Evolutionary conservation across 257 asterid genomes (phyloP).

Genomic region (Scutellaria barbata): DNA sequence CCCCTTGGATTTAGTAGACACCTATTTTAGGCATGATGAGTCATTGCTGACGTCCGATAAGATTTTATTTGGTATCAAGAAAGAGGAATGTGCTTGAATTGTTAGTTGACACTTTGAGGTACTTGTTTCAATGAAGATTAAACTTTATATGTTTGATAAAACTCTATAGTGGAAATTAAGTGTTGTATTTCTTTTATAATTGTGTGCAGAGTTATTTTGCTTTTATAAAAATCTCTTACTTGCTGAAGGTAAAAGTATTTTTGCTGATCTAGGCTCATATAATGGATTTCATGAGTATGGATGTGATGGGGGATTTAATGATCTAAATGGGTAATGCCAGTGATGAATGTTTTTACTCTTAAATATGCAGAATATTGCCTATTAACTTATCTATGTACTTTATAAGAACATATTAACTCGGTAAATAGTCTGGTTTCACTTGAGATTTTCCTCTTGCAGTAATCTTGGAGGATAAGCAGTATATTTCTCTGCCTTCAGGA

Average conservation of each 20-base stretch:
- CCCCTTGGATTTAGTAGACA: too few relatives aligned
- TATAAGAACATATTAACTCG: neutral
- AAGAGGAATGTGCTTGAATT: neutral
- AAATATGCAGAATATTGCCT: neutral
- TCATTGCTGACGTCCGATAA: too few relatives aligned
- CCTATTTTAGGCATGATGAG: too few relatives aligned
- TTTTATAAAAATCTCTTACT: too few relatives aligned
- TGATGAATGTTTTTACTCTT: neutral
- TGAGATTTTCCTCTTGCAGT: constrained; percentile 11
- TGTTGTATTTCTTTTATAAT: too few relatives aligned
- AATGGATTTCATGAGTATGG: neutral
- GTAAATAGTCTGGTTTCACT: neutral
- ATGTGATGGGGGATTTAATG: too few relatives aligned
- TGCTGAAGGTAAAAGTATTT: too few relatives aligned
- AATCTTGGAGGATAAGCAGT: too few relatives aligned
- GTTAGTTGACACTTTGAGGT: neutral
- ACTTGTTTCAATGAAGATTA: too few relatives aligned
- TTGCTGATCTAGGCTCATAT: neutral
- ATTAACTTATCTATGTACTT: neutral
- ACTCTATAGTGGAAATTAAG: too few relatives aligned
- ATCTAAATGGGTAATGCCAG: neutral
- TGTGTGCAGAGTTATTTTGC: too few relatives aligned
- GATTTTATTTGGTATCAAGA: neutral
- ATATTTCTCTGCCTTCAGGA: neutral
- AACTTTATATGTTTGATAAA: too few relatives aligned